Percentiles rank a stretch among this genome's conserved stretches.
phyloP scores from a whole-genome alignment of 768 basidiomycete species.

The Pleurotus pulmonarius region DNA sequence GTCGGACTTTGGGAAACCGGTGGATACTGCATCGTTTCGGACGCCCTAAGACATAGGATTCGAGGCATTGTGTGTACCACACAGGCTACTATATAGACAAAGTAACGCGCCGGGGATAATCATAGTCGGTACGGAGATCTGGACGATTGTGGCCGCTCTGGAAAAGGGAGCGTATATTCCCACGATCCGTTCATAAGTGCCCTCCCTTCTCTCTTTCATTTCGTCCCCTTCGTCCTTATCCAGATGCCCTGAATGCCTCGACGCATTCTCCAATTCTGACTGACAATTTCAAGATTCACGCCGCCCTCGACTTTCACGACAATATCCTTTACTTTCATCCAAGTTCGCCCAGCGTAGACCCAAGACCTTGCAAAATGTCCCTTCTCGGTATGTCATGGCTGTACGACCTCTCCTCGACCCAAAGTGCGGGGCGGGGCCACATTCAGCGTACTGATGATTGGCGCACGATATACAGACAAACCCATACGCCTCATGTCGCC shows the following conservation, averaged over 20 bases:
- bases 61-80: neutral
- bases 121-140: neutral
- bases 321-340: neutral
- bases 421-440: neutral
- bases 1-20: too few species aligned
- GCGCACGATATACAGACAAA: neutral
- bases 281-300: neutral
- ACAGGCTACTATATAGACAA: neutral
- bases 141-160: neutral
- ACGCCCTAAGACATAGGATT: too few species aligned
- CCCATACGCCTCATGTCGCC: neutral
- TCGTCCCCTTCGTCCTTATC: slow-evolving; percentile 2
- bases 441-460: too few species aligned
- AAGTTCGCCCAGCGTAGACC: slow-evolving; percentile 1
- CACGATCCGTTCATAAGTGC: slow-evolving; percentile 6
- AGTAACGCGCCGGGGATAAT: neutral
- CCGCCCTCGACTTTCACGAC: neutral
- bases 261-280: neutral
- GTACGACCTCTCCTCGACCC: slow-evolving; percentile 1
- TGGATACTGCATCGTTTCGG: too few species aligned
- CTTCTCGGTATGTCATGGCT: slow-evolving; percentile 4
- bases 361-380: neutral
- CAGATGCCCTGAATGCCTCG: slow-evolving; percentile 5
- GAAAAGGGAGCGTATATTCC: neutral
- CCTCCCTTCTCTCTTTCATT: slow-evolving; percentile 5